Conservation (phyloP, 352 stramenopile species). For the Phytopythium helicoides region DNA sequence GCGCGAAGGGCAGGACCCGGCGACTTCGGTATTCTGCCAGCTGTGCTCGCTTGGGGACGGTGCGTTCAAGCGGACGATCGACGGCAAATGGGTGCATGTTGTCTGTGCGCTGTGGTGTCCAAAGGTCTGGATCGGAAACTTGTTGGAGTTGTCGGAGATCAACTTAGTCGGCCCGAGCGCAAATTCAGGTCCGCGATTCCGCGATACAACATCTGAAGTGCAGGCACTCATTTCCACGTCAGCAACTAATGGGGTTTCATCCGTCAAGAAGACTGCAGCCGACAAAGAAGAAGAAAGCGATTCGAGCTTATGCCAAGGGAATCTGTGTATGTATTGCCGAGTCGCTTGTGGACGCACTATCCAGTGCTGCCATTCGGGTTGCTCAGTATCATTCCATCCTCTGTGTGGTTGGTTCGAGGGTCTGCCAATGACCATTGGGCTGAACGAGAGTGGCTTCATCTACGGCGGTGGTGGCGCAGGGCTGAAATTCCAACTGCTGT, state of each 20-base stretch:
- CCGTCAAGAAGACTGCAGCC: slow-evolving; percentile 1
- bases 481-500: slow-evolving; percentile 68
- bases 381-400: slow-evolving; percentile 71
- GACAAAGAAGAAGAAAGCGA: slow-evolving; percentile 1
- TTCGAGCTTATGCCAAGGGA: slow-evolving; percentile 16
- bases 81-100: slow-evolving; percentile 88
- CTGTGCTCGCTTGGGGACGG: slow-evolving; percentile 83
- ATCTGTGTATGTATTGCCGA: slow-evolving; percentile 67
- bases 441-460: slow-evolving; percentile 46
- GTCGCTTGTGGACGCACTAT: slow-evolving; percentile 78
- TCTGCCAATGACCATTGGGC: slow-evolving; percentile 61
- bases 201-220: slow-evolving; percentile 58
- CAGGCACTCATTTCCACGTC: slow-evolving; percentile 26
- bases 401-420: slow-evolving; percentile 87
- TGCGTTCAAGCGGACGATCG: slow-evolving; percentile 83
- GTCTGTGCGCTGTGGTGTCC: slow-evolving; percentile 89
- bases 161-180: slow-evolving; percentile 43
- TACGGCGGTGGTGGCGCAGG: slow-evolving; percentile 75
- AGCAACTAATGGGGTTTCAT: not conserved
- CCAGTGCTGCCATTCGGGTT: slow-evolving; percentile 52
- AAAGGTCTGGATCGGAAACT: slow-evolving; percentile 82
- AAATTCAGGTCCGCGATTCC: slow-evolving; percentile 35
- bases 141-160: slow-evolving; percentile 74
- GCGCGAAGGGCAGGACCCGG: slow-evolving; percentile 48
- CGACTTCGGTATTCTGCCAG: slow-evolving; percentile 71